phyloP scores from a whole-genome alignment of 2,329 filamentous ascomycete genomes.

The Neonectria punicea region DNA sequence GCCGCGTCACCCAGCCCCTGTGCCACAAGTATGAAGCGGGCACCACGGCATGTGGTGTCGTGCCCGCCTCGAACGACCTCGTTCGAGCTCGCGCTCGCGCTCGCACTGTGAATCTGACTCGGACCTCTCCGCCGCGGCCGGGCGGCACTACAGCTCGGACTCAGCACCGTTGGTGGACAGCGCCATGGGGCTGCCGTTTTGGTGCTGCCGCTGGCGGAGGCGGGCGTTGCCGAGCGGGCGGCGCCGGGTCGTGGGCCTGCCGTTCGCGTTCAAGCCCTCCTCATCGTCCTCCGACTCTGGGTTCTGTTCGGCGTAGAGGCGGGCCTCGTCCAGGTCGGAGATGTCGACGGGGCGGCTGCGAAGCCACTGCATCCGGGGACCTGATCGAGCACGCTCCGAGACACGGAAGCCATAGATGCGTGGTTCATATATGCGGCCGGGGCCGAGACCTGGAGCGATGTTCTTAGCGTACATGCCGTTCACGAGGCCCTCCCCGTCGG shows the following conservation, averaged over 20 bases:
- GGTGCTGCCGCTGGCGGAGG: constrained; percentile 56
- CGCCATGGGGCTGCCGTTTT: constrained; percentile 68
- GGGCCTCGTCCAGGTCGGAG: constrained; percentile 84
- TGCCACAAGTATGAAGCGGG: background rate
- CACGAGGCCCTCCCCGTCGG: constrained; percentile 65
- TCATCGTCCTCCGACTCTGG: constrained; percentile 69
- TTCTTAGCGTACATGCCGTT: constrained; percentile 91
- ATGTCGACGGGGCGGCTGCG: constrained; percentile 84
- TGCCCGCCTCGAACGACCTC: constrained; percentile 1
- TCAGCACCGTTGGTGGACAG: constrained; percentile 67
- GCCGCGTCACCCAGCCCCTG: background rate
- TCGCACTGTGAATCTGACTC: background rate
- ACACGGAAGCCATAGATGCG: constrained; percentile 97
- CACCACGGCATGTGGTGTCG: constrained; percentile 12
- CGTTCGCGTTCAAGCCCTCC: constrained; percentile 57
- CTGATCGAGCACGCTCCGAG: constrained; percentile 87
- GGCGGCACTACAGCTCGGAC: constrained; percentile 61
- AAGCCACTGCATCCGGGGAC: constrained; percentile 97
- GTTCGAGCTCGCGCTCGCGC: background rate
- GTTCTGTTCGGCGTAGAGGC: constrained; percentile 62
- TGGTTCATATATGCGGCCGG: constrained; percentile 88
- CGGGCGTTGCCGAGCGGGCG: constrained; percentile 56
- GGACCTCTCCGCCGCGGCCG: constrained; percentile 11
- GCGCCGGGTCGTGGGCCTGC: constrained; percentile 54
- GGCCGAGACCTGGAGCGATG: constrained; percentile 86